Percentiles rank a stretch among this genome's conserved stretches.
phyloP scores from a whole-genome alignment of 2,329 filamentous ascomycete genomes.

The Neonectria hederae region DNA sequence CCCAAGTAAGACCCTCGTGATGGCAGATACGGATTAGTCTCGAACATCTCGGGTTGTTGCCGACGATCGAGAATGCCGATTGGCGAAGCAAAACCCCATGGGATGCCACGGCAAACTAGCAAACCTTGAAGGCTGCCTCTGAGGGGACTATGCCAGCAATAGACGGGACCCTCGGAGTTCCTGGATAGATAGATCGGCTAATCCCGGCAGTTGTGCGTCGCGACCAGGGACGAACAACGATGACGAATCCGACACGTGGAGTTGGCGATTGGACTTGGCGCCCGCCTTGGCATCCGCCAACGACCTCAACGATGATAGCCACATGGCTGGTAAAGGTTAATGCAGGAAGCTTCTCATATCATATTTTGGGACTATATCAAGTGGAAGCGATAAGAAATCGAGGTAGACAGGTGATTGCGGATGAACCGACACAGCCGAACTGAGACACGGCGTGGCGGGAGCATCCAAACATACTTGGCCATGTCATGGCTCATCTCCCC shows the following conservation, averaged over 20 bases:
- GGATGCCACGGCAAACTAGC: neutral
- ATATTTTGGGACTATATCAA: neutral
- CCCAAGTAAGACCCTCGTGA: neutral
- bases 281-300: conserved; percentile 7
- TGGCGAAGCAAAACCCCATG: neutral
- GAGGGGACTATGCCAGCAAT: neutral
- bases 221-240: conserved; percentile 27
- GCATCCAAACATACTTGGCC: neutral
- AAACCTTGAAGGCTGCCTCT: neutral
- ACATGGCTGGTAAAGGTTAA: neutral
- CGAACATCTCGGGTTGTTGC: neutral
- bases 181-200: conserved; percentile 10
- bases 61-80: neutral
- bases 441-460: neutral
- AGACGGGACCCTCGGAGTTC: conserved; percentile 14
- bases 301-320: conserved; percentile 2
- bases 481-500: neutral
- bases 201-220: conserved; percentile 14
- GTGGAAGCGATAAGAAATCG: neutral
- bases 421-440: neutral
- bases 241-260: conserved; percentile 35
- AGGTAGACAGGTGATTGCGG: neutral
- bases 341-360: neutral
- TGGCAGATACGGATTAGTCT: no score
- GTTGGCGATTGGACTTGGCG: conserved; percentile 34